phyloP scores from a whole-genome alignment of 2,329 filamentous ascomycete species.

The Alternaria ventricosa region DNA sequence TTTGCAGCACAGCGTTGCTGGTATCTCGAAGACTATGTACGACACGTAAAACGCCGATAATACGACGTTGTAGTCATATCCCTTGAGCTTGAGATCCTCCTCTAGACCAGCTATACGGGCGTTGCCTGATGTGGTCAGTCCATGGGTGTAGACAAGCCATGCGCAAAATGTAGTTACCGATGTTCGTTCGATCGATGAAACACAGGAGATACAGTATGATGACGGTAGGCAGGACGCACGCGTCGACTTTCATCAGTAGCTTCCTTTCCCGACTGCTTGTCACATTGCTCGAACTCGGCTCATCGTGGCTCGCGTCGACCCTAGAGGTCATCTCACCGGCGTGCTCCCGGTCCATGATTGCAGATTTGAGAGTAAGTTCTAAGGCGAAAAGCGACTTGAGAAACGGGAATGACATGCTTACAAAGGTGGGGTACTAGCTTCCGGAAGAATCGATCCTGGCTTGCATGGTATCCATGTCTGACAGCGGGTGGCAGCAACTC shows the following conservation, averaged over 20 bases:
- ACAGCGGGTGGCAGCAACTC: background rate
- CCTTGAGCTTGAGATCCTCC: conserved; percentile 62
- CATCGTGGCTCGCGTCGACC: conserved; percentile 9
- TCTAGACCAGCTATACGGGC: conserved; percentile 69
- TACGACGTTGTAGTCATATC: conserved; percentile 71
- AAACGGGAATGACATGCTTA: background rate
- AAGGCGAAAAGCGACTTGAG: background rate
- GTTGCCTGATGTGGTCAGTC: conserved; percentile 59
- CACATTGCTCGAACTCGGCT: conserved; percentile 55
- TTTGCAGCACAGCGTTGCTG: conserved; percentile 72
- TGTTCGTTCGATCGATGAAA: conserved; percentile 73
- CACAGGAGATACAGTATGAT: conserved; percentile 70
- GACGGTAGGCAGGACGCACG: conserved; percentile 68
- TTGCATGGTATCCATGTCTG: background rate
- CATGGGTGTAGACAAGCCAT: background rate
- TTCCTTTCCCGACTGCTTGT: conserved; percentile 59
- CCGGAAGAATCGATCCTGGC: background rate
- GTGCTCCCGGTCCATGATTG: conserved; percentile 10
- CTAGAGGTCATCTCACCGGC: conserved; percentile 4
- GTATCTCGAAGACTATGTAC: conserved; percentile 75
- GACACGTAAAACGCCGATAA: conserved; percentile 73
- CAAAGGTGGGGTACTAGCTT: background rate
- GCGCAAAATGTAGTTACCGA: conserved; percentile 57
- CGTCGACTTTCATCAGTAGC: conserved; percentile 67
- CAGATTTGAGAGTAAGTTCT: background rate